phyloP scores from a whole-genome alignment of 1,284 basidiomycete genomes.

The Trichosporon sp. region DNA sequence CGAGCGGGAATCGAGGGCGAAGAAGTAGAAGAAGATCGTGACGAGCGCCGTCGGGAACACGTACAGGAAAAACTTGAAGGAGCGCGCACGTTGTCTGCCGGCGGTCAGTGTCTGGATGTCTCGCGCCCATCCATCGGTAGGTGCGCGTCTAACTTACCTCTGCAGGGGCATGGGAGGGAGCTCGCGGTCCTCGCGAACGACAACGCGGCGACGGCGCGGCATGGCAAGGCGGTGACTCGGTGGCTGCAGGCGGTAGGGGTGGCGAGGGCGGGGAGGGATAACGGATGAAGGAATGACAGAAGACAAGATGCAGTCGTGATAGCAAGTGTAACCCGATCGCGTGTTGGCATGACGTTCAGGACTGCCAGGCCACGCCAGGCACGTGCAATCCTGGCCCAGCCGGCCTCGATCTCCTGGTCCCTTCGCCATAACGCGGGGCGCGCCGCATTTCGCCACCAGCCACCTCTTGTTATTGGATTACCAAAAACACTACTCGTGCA shows the following conservation, averaged over 20 bases:
- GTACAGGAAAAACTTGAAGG: slow-evolving; percentile 18
- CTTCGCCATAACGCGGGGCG: slow-evolving; percentile 23
- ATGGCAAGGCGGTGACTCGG: background rate
- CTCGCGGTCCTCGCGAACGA: slow-evolving; percentile 18
- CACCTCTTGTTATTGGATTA: background rate
- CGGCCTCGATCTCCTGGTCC: background rate
- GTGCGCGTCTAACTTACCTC: slow-evolving; percentile 1
- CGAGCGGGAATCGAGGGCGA: slow-evolving; percentile 5
- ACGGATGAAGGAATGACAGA: slow-evolving; percentile 7
- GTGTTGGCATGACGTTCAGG: slow-evolving; percentile 18
- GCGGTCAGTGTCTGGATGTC: background rate
- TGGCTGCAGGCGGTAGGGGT: background rate
- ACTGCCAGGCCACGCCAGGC: slow-evolving; percentile 28
- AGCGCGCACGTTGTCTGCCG: slow-evolving; percentile 16
- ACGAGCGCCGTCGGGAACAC: slow-evolving; percentile 12
- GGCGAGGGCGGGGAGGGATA: background rate
- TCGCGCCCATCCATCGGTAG: background rate
- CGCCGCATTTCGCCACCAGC: slow-evolving; percentile 23
- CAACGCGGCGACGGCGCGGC: slow-evolving; percentile 10
- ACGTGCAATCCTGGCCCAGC: slow-evolving; percentile 22
- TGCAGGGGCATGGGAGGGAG: slow-evolving; percentile 5
- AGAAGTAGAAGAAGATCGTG: slow-evolving; percentile 18
- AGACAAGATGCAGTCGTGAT: background rate
- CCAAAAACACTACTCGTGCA: background rate
- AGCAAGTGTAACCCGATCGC: background rate